These are phyloP conservation scores for Triticum turgidum DNA, from an alignment of 176 grass and related monocot species.

Conservation along the genomic window DNA sequence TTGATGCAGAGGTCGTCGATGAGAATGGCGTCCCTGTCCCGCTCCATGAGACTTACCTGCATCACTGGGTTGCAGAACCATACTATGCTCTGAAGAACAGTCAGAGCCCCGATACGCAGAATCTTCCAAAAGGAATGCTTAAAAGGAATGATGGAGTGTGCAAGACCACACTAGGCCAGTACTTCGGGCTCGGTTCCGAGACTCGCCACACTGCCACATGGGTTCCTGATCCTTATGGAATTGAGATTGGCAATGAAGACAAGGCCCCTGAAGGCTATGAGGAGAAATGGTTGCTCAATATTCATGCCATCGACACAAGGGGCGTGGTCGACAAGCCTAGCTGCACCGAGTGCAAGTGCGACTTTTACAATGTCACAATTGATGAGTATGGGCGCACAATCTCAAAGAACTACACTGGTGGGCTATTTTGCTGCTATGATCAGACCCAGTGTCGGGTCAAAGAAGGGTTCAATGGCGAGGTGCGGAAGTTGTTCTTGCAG, in stretches of 20 bases:
- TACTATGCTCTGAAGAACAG: constrained; percentile 24
- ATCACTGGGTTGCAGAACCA: constrained; percentile 75
- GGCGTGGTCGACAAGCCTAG: constrained; percentile 48
- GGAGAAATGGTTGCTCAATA: constrained; percentile 67
- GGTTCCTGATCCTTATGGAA: constrained; percentile 87
- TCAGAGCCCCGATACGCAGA: background rate
- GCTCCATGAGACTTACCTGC: constrained; percentile 87
- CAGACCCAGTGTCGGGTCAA: constrained; percentile 49
- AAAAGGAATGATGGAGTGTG: constrained; percentile 69
- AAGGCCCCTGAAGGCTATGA: constrained; percentile 56
- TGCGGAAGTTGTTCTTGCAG: constrained; percentile 59
- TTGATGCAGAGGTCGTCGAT: constrained; percentile 72
- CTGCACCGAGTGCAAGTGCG: constrained; percentile 85
- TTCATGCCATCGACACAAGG: constrained; percentile 82
- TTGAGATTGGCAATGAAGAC: constrained; percentile 51
- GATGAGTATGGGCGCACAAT: constrained; percentile 55
- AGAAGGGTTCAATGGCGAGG: constrained; percentile 29
- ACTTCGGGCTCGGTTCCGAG: constrained; percentile 87
- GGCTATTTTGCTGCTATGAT: constrained; percentile 74
- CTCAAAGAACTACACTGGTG: constrained; percentile 44
- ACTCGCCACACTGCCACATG: constrained; percentile 77
- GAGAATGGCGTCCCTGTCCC: constrained; percentile 53
- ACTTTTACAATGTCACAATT: constrained; percentile 63
- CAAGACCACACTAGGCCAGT: constrained; percentile 40
- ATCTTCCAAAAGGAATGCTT: background rate